Percentiles rank a stretch among this genome's conserved stretches.
Conservation (phyloP, 805 yeast genomes). For the Saturnispora dispora region DNA sequence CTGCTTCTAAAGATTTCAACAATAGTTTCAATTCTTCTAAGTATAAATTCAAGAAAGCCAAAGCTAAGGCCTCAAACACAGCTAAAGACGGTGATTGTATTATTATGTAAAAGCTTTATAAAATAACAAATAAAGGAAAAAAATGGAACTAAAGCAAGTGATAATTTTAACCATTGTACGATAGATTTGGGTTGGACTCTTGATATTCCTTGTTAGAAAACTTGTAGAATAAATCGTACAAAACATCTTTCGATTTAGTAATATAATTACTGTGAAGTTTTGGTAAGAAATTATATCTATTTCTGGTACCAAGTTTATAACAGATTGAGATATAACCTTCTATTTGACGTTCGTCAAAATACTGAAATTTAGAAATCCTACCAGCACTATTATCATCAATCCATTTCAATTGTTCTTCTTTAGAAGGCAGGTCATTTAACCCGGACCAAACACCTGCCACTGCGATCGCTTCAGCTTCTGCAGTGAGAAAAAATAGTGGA, state of each 20-base stretch:
- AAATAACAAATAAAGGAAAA: neutral
- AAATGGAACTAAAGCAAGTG: neutral
- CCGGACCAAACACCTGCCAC: slow-evolving; percentile 49
- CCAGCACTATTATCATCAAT: slow-evolving; percentile 11
- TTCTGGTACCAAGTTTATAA: slow-evolving; percentile 10
- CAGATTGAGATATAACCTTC: slow-evolving; percentile 8
- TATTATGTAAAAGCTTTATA: slow-evolving; percentile 20
- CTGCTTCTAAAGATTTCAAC: neutral
- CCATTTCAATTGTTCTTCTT: slow-evolving; percentile 15
- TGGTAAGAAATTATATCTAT: slow-evolving; percentile 9
- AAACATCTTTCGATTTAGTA: slow-evolving; percentile 5
- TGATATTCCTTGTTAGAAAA: slow-evolving; percentile 8
- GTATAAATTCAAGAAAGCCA: slow-evolving; percentile 5
- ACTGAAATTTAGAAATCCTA: slow-evolving; percentile 13
- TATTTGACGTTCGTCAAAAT: slow-evolving; percentile 12
- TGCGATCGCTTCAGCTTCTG: slow-evolving; percentile 43
- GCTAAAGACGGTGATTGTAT: slow-evolving; percentile 24
- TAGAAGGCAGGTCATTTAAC: slow-evolving; percentile 31
- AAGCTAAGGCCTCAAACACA: slow-evolving; percentile 1
- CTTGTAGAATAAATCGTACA: slow-evolving; percentile 10
- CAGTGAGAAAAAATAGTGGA: slow-evolving; percentile 37
- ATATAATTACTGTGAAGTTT: slow-evolving; percentile 4
- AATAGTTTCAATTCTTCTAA: neutral
- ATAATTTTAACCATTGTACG: neutral
- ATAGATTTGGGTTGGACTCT: slow-evolving; percentile 5